These are phyloP conservation scores for Fagus sylvatica DNA, from an alignment of 306 rosid species.

Conservation along the genomic window DNA sequence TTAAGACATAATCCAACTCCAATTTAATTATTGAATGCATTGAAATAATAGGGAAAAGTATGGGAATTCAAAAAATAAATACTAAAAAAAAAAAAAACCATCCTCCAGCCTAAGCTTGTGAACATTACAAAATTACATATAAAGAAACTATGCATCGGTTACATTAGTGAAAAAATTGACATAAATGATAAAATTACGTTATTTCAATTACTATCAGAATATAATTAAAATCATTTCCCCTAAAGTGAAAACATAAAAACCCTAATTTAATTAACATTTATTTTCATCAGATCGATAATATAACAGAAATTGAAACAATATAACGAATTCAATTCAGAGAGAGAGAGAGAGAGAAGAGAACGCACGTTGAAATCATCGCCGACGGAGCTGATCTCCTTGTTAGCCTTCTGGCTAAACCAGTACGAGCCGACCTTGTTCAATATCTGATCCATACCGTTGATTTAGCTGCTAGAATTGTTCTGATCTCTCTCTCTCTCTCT, in stretches of 20 bases:
- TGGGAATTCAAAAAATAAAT: no score
- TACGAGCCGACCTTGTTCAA: conserved; percentile 86
- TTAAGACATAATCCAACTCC: no score
- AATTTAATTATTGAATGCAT: no score
- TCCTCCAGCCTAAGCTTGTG: no score
- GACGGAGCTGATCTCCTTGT: conserved; percentile 66
- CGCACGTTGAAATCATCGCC: conserved; percentile 75
- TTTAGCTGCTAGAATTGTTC: not conserved
- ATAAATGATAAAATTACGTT: not conserved
- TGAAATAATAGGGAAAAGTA: no score
- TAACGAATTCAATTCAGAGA: not conserved
- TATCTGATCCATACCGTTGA: conserved; percentile 67
- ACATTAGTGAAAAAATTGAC: no score
- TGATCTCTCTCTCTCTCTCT: conserved; percentile 7
- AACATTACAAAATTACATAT: no score
- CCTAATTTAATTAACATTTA: conserved; percentile 8
- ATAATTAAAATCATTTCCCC: not conserved
- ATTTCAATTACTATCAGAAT: not conserved
- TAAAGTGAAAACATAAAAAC: conserved; percentile 3
- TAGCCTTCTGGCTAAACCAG: conserved; percentile 80
- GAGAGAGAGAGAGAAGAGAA: conserved; percentile 9
- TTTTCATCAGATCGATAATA: not conserved
- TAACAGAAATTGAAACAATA: not conserved
- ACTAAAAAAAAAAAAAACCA: no score
- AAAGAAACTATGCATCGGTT: no score